Conservation (phyloP, 805 yeast genomes). For the Clavispora asparagi region DNA sequence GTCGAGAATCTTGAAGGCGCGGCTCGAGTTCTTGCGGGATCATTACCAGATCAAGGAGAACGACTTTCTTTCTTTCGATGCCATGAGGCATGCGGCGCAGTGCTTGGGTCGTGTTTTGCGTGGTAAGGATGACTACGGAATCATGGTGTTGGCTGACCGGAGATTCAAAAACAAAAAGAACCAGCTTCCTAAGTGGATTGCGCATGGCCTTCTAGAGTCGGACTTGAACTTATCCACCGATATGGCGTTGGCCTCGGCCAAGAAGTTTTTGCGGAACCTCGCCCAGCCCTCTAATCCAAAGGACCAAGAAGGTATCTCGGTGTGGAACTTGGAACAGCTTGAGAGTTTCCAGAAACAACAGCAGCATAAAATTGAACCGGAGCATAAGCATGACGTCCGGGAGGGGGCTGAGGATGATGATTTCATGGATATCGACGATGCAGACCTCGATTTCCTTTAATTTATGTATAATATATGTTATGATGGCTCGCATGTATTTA, state of each 20-base stretch:
- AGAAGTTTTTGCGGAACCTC: conserved; percentile 83
- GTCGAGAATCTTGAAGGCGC: conserved; percentile 89
- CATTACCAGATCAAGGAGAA: conserved; percentile 89
- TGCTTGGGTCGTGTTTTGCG: conserved; percentile 95
- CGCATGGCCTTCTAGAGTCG: conserved; percentile 87
- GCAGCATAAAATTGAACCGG: conserved; percentile 19
- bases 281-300: conserved; percentile 90
- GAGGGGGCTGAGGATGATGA: conserved; percentile 26
- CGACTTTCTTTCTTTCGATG: conserved; percentile 94
- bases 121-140: conserved; percentile 98
- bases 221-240: conserved; percentile 91
- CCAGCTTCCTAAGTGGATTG: conserved; percentile 96
- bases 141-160: conserved; percentile 96
- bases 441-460: conserved; percentile 33
- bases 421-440: conserved; percentile 44
- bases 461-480: not conserved
- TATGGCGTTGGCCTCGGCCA: conserved; percentile 94
- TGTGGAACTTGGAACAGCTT: conserved; percentile 79
- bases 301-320: conserved; percentile 91
- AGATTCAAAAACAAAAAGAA: conserved; percentile 80
- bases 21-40: conserved; percentile 89
- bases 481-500: no score
- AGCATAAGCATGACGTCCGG: conserved; percentile 2
- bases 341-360: conserved; percentile 53
- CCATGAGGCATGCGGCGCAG: conserved; percentile 99